Conservation (phyloP, 202 grass and related monocot genomes). For the Hordeum pubiflorum region DNA sequence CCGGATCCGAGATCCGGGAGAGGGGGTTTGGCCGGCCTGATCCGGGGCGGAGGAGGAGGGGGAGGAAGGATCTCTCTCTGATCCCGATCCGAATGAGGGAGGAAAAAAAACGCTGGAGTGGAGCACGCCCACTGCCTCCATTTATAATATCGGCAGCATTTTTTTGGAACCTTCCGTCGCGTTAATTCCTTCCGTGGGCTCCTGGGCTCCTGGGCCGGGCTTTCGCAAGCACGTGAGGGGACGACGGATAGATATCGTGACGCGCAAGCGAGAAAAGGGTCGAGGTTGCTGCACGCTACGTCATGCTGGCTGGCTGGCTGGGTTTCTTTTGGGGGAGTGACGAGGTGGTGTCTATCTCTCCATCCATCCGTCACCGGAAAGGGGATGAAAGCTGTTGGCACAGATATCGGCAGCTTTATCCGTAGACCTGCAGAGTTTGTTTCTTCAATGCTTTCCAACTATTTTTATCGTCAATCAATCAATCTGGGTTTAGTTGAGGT, state of each 20-base stretch:
- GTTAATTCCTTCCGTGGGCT: background rate
- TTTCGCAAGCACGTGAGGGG: background rate
- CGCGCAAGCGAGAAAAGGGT: background rate
- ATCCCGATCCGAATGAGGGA: slow-evolving; percentile 12
- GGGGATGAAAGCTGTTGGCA: background rate
- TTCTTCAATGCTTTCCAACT: background rate
- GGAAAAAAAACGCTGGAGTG: background rate
- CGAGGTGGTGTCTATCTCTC: background rate
- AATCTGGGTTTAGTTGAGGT: background rate
- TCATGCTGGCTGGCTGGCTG: background rate
- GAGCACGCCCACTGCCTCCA: background rate
- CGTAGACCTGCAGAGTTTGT: background rate
- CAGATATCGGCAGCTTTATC: background rate
- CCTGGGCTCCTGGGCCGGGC: background rate
- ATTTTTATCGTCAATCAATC: background rate
- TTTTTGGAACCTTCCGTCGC: background rate
- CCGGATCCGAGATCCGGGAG: background rate
- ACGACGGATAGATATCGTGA: background rate
- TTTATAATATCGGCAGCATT: background rate
- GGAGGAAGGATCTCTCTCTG: background rate
- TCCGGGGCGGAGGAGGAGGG: background rate
- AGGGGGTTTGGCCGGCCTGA: background rate
- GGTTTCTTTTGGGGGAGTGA: background rate
- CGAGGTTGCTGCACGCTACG: background rate
- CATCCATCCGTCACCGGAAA: background rate